Evolutionary conservation across 345 rosid species (phyloP), one percentile per base, ranked within the genome.

Genomic region (Hibiscus trionum): DNA sequence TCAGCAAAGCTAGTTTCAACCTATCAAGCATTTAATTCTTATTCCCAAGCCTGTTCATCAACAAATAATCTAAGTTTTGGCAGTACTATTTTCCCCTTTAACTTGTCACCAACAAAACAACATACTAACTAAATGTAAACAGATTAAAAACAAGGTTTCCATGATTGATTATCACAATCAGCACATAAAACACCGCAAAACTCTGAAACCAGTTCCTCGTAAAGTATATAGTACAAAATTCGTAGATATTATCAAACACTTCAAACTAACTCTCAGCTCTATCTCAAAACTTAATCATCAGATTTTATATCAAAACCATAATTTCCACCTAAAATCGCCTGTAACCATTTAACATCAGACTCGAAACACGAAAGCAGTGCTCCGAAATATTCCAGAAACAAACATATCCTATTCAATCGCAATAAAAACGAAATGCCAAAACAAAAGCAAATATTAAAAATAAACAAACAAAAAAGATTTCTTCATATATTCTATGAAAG

Each of bases 1-100:
- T 68, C 71, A 24, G 12, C 42, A 68, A 68, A 68, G 11, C 35
- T 12, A 66, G 12, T 66, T 21, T 46, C 37, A 66, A 66, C 70
- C 70, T 66, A 66, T 66, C 39, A 47, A 66, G 11, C 4, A 3
- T 56, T 55, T n/a, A 21, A 12, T 15, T 59, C 49, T 29, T 26
- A 71, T 69, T 65, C 26, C n/a, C 69, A 65, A 21, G 24, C 35
- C 37, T 1, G 24, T 39, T 7, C 21, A 21, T 55, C 52, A 14
- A 37, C 15, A n/a, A 2, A 60, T 37, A 61, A 27, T 47, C 53
- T 33, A 7, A 29, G 24, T 29, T 47, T 50, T 72, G 27, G 12
- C 31, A 55, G 29, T 73, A 11, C 17, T 59, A 39, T 59, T 59
- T 59, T 59, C 4, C 27, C 57, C 56, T 14, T 53, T 7, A 14